Conservation (phyloP, 2,329 filamentous ascomycete genomes). For the Aspergillus amoenus region DNA sequence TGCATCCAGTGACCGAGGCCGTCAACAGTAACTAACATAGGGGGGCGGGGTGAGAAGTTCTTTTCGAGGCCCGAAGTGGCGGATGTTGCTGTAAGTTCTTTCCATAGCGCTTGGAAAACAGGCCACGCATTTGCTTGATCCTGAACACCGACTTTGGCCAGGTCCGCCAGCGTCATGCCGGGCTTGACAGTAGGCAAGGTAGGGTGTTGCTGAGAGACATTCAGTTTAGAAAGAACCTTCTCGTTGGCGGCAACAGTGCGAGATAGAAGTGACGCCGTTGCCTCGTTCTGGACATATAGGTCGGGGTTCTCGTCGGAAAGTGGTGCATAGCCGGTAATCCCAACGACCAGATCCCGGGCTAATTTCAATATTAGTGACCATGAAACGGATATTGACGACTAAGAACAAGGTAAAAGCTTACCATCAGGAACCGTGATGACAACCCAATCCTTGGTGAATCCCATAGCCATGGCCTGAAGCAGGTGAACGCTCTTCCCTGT, state of each 20-base stretch:
- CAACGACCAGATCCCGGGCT: slow-evolving; percentile 81
- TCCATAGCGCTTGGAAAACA: slow-evolving; percentile 77
- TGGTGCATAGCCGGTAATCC: slow-evolving; percentile 75
- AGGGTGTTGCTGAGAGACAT: slow-evolving; percentile 54
- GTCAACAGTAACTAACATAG: slow-evolving; percentile 75
- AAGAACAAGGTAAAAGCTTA: slow-evolving; percentile 42
- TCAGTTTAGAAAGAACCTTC: slow-evolving; percentile 57
- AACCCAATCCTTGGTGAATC: slow-evolving; percentile 79
- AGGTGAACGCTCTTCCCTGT: slow-evolving; percentile 86
- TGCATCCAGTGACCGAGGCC: slow-evolving; percentile 80
- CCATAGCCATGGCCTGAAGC: slow-evolving; percentile 80
- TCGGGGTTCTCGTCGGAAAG: slow-evolving; percentile 55
- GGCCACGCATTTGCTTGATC: slow-evolving; percentile 78
- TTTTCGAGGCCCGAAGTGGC: slow-evolving; percentile 44
- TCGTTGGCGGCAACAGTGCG: slow-evolving; percentile 73
- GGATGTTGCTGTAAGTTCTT: slow-evolving; percentile 64
- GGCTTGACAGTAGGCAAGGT: slow-evolving; percentile 60
- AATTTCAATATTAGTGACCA: slow-evolving; percentile 19
- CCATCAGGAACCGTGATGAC: slow-evolving; percentile 89
- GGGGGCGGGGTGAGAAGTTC: slow-evolving; percentile 52
- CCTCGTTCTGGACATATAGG: slow-evolving; percentile 74
- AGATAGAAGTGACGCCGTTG: slow-evolving; percentile 71
- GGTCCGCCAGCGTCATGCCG: slow-evolving; percentile 62
- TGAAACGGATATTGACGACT: not conserved
- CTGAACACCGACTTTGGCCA: slow-evolving; percentile 67